Evolutionary conservation across 1,139 yeast species (phyloP).

Genomic region (Taphrina wiesneri): DNA sequence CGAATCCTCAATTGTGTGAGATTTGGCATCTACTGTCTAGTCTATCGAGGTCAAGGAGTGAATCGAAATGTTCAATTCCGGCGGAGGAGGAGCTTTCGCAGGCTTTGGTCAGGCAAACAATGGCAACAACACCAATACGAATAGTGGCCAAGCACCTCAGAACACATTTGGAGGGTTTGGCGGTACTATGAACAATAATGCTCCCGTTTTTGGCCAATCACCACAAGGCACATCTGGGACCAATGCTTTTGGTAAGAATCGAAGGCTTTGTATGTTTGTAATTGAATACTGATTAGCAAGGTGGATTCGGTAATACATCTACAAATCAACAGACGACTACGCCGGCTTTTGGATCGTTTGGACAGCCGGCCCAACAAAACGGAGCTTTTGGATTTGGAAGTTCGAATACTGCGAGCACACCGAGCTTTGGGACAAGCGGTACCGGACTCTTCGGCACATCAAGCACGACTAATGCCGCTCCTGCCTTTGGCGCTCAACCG

Average conservation of each 20-base stretch:
- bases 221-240: background rate
- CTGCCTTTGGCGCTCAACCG: constrained; percentile 39
- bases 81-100: background rate
- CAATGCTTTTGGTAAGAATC: constrained; percentile 8
- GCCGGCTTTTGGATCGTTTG: constrained; percentile 37
- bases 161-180: constrained; percentile 13
- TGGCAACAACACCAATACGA: background rate
- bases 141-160: background rate
- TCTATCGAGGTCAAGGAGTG: too few species aligned
- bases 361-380: constrained; percentile 35
- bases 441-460: constrained; percentile 47
- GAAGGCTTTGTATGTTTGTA: background rate
- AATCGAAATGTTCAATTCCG: background rate
- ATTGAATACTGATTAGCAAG: background rate
- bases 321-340: constrained; percentile 32
- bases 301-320: constrained; percentile 10
- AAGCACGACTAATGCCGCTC: constrained; percentile 36
- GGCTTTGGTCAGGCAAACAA: constrained; percentile 12
- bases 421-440: constrained; percentile 19
- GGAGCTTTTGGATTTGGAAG: constrained; percentile 45
- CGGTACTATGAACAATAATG: background rate
- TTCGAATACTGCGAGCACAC: constrained; percentile 26
- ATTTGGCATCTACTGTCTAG: too few species aligned
- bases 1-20: too few species aligned
- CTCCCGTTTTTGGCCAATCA: constrained; percentile 8